These are phyloP conservation scores for Sporothrix phasma DNA, from an alignment of 2,329 filamentous ascomycete species.

Conservation along the genomic window DNA sequence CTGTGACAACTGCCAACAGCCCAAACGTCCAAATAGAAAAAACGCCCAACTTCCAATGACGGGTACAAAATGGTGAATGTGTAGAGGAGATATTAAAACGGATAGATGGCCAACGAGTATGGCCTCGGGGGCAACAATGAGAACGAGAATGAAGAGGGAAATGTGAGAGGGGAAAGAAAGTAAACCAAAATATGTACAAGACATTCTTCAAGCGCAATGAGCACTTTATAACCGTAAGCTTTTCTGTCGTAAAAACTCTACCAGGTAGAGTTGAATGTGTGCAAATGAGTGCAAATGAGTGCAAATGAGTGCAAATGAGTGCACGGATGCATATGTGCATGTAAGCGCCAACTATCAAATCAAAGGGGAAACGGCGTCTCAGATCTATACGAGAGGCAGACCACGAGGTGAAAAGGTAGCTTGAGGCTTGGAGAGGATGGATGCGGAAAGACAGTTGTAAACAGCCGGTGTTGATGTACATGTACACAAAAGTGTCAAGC, in stretches of 20 bases:
- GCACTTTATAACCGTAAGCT: neutral
- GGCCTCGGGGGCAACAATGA: neutral
- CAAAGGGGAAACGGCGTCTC: neutral
- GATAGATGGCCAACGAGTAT: neutral
- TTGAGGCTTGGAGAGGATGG: neutral
- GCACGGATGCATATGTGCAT: neutral
- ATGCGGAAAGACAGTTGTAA: neutral
- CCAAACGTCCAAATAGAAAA: neutral
- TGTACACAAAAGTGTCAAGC: neutral
- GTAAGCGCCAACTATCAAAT: neutral
- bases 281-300: too few relatives aligned
- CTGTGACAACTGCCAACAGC: constrained; percentile 1
- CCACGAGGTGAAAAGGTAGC: neutral
- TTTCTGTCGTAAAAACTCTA: constrained; percentile 10
- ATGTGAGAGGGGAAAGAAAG: neutral
- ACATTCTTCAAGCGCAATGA: constrained; percentile 6
- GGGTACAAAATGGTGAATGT: neutral
- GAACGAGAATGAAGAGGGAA: neutral
- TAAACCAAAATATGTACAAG: constrained; percentile 9
- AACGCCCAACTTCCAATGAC: constrained; percentile 9
- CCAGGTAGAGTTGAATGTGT: too few relatives aligned
- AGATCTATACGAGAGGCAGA: neutral
- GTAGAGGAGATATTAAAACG: neutral
- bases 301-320: too few relatives aligned
- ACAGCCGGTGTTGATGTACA: too few relatives aligned